phyloP scores from a whole-genome alignment of 2,329 filamentous ascomycete genomes.

The Botrytis sinoallii region DNA sequence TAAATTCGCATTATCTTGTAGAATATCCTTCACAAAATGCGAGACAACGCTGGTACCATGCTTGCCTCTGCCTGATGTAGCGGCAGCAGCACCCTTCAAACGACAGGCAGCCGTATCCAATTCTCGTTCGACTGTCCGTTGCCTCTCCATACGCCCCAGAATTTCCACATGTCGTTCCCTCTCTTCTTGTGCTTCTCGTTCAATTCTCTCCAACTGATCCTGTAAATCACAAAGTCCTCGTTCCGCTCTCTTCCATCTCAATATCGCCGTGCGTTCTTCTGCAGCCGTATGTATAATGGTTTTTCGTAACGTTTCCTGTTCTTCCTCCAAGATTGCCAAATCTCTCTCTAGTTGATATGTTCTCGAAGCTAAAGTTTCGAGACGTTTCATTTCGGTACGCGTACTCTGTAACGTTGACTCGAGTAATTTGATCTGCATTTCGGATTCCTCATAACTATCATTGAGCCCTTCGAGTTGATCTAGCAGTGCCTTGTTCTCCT shows the following conservation, averaged over 20 bases:
- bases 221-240: conserved; percentile 73
- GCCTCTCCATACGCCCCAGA: conserved; percentile 76
- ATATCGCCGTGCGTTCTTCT: conserved; percentile 73
- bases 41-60: conserved; percentile 73
- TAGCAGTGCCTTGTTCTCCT: conserved; percentile 78
- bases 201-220: conserved; percentile 84
- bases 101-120: conserved; percentile 75
- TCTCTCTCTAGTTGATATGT: conserved; percentile 80
- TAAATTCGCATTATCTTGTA: conserved; percentile 91
- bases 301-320: conserved; percentile 71
- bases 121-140: conserved; percentile 78
- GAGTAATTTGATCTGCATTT: conserved; percentile 73
- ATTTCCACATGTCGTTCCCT: conserved; percentile 78
- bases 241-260: conserved; percentile 84
- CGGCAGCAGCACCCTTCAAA: conserved; percentile 72
- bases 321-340: conserved; percentile 72
- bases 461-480: conserved; percentile 86
- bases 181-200: conserved; percentile 77
- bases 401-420: conserved; percentile 74
- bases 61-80: conserved; percentile 55
- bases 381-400: conserved; percentile 69
- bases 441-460: conserved; percentile 72
- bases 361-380: conserved; percentile 70
- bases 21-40: conserved; percentile 91
- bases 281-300: conserved; percentile 65